A percentile compares a stretch with the other conserved stretches of the same genome.
Evolutionary conservation across 768 basidiomycete species (phyloP).

Genomic region (Roridomyces roridus): DNA sequence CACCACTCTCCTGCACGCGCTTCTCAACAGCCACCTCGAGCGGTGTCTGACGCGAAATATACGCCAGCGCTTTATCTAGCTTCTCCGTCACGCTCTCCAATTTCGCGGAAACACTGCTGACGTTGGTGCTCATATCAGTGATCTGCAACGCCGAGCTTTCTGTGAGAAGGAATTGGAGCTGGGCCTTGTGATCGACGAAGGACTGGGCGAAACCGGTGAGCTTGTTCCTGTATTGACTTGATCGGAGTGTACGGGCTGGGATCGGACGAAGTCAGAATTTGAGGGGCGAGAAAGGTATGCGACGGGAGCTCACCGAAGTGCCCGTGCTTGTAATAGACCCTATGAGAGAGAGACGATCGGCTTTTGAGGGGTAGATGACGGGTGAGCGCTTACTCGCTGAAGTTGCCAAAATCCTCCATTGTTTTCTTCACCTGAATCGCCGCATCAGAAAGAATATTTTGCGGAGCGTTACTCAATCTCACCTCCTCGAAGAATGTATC

Average conservation of each 20-base stretch:
- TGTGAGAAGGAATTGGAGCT: conserved; percentile 24
- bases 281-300: too few species aligned
- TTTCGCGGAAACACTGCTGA: conserved; percentile 8
- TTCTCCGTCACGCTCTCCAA: conserved; percentile 8
- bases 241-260: conserved; percentile 20
- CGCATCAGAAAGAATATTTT: too few species aligned
- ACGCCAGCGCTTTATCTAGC: conserved; percentile 3
- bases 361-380: background rate
- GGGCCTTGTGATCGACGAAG: conserved; percentile 24
- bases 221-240: conserved; percentile 25
- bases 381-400: conserved; percentile 25
- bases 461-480: background rate
- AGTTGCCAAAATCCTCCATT: conserved; percentile 28
- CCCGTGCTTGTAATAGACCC: conserved; percentile 28
- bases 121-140: conserved; percentile 8
- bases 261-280: too few species aligned
- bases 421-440: conserved; percentile 6
- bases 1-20: conserved; percentile 9
- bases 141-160: conserved; percentile 21
- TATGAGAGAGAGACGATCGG: background rate
- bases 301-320: conserved; percentile 8
- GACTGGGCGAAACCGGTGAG: conserved; percentile 16
- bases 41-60: conserved; percentile 9
- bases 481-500: conserved; percentile 18
- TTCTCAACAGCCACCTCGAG: conserved; percentile 9